Evolutionary conservation across 179 eudicot species (phyloP).

Genomic region (Sideroxylon spinosum): DNA sequence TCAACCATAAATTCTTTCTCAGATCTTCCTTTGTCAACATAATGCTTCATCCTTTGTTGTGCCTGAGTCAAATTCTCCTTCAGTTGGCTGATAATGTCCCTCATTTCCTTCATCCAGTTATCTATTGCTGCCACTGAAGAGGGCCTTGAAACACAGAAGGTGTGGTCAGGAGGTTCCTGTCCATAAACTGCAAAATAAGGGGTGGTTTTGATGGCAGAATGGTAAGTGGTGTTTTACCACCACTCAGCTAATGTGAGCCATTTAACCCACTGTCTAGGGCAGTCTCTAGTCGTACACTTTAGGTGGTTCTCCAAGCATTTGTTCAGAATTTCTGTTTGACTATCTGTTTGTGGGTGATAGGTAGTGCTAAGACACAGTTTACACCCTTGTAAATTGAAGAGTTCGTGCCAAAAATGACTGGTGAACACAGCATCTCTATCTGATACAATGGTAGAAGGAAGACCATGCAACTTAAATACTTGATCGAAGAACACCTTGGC

Average conservation of each 20-base stretch:
- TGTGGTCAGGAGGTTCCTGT: neutral
- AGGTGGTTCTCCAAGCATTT: neutral
- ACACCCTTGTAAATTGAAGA: neutral
- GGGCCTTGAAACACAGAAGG: neutral
- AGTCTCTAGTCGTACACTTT: neutral
- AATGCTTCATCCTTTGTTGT: neutral
- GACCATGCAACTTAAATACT: neutral
- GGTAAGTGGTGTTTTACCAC: neutral
- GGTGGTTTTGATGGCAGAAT: neutral
- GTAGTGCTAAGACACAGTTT: neutral
- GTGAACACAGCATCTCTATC: neutral
- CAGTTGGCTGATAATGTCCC: neutral
- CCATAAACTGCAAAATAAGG: neutral
- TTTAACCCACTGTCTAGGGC: neutral
- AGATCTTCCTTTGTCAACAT: no score
- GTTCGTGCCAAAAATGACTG: neutral
- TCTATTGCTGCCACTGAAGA: neutral
- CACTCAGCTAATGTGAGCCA: neutral
- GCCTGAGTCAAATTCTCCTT: neutral
- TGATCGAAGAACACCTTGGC: neutral
- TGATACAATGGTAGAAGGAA: neutral
- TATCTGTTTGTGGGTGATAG: conserved; percentile 9
- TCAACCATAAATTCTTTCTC: neutral
- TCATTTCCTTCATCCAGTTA: neutral
- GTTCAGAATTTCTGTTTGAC: neutral